These are phyloP conservation scores for Cordyceps javanica DNA, from an alignment of 2,329 filamentous ascomycete genomes.

Conservation along the genomic window DNA sequence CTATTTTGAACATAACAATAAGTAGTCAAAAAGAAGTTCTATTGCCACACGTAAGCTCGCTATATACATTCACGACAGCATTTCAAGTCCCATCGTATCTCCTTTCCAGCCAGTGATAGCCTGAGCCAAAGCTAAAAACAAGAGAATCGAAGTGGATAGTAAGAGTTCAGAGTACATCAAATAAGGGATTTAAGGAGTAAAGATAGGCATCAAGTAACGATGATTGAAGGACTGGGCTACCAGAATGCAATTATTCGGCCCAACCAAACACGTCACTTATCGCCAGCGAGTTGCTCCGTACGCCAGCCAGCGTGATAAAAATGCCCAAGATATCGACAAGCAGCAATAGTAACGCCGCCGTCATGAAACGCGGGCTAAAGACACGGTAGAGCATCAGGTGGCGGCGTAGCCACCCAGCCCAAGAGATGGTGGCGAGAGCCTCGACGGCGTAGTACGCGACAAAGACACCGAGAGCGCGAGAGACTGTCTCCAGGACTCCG, in stretches of 20 bases:
- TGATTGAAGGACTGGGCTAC: no score
- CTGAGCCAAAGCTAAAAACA: background rate
- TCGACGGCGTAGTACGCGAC: constrained; percentile 77
- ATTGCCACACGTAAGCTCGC: background rate
- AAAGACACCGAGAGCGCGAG: constrained; percentile 67
- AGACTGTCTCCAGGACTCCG: constrained; percentile 62
- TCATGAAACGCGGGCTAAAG: constrained; percentile 87
- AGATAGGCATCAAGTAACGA: background rate
- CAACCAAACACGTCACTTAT: constrained; percentile 87
- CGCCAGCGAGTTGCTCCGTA: constrained; percentile 70
- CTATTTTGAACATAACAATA: background rate
- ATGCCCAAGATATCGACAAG: constrained; percentile 73
- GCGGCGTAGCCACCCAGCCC: constrained; percentile 79
- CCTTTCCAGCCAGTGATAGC: background rate
- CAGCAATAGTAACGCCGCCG: constrained; percentile 64
- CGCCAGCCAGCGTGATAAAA: constrained; percentile 63
- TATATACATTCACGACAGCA: background rate
- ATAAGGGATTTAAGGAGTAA: background rate
- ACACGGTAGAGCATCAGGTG: constrained; percentile 97
- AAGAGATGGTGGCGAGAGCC: constrained; percentile 79
- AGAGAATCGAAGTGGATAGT: background rate
- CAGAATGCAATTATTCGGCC: constrained; percentile 44
- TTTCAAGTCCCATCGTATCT: background rate
- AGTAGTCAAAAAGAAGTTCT: background rate
- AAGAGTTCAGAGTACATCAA: background rate